Conservation (phyloP, 176 grass and related monocot species). For the Dactylis glomerata region DNA sequence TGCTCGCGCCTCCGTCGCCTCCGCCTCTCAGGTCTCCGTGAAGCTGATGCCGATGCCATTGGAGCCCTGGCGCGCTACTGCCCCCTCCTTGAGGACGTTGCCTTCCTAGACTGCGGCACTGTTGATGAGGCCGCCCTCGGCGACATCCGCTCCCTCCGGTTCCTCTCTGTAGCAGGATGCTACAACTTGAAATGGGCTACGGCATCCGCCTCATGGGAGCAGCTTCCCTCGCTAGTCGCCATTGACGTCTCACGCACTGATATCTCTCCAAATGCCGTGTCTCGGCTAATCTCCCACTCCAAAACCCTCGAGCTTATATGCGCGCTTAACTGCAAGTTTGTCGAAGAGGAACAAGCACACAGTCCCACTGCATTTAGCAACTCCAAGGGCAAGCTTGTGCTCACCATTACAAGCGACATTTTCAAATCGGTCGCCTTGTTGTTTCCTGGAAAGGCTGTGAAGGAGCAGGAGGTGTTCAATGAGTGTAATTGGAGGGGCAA, state of each 20-base stretch:
- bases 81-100: slow-evolving; percentile 63
- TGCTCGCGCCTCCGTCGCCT: slow-evolving; percentile 64
- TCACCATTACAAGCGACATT: slow-evolving; percentile 62
- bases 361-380: slow-evolving; percentile 64
- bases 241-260: slow-evolving; percentile 87
- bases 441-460: slow-evolving; percentile 41
- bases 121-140: slow-evolving; percentile 71
- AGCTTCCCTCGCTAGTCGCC: slow-evolving; percentile 70
- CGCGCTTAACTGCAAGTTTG: slow-evolving; percentile 51
- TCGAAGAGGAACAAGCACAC: slow-evolving; percentile 71
- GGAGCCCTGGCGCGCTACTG: slow-evolving; percentile 72
- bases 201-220: slow-evolving; percentile 67
- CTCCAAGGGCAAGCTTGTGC: slow-evolving; percentile 76
- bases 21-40: slow-evolving; percentile 80
- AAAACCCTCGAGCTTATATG: slow-evolving; percentile 78
- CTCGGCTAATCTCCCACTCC: slow-evolving; percentile 63
- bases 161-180: slow-evolving; percentile 83
- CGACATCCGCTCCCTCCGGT: slow-evolving; percentile 60
- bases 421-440: slow-evolving; percentile 53
- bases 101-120: slow-evolving; percentile 76
- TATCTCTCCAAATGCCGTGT: slow-evolving; percentile 55
- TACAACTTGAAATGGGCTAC: slow-evolving; percentile 84
- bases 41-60: slow-evolving; percentile 61
- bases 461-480: slow-evolving; percentile 57
- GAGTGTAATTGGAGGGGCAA: slow-evolving; percentile 54